Evolutionary conservation across 1,284 basidiomycete genomes (phyloP).

Genomic region (Ganoderma lingzhi): DNA sequence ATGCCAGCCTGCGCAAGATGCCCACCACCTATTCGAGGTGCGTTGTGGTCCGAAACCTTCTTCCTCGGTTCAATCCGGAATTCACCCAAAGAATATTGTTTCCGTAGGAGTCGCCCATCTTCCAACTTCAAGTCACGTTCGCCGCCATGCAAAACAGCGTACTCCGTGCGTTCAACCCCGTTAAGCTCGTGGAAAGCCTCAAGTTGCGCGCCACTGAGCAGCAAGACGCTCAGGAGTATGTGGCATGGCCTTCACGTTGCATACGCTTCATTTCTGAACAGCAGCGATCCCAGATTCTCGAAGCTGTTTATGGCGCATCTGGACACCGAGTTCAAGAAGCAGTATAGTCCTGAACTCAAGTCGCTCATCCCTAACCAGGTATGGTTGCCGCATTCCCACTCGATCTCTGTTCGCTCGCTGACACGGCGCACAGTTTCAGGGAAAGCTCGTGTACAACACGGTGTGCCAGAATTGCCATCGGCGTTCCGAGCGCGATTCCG

Average conservation of each 20-base stretch:
- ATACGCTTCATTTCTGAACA: constrained; percentile 11
- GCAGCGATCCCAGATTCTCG: constrained; percentile 71
- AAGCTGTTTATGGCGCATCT: constrained; percentile 93
- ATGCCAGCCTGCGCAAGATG: constrained; percentile 59
- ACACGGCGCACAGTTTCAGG: constrained; percentile 76
- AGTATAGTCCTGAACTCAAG: constrained; percentile 64
- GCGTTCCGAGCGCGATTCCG: constrained; percentile 68
- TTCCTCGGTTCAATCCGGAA: background rate
- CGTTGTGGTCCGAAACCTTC: constrained; percentile 18
- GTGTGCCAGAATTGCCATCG: constrained; percentile 75
- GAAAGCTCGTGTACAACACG: constrained; percentile 81
- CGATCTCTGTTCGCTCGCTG: background rate
- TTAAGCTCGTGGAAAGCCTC: constrained; percentile 83
- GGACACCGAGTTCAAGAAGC: constrained; percentile 84
- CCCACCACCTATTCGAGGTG: constrained; percentile 63
- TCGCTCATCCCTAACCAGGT: constrained; percentile 79
- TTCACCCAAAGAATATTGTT: background rate
- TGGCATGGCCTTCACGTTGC: constrained; percentile 23
- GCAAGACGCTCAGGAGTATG: constrained; percentile 94
- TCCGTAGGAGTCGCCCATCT: constrained; percentile 72
- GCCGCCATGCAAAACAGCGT: constrained; percentile 81
- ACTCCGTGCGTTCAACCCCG: constrained; percentile 80
- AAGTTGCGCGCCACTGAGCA: constrained; percentile 83
- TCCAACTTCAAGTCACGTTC: constrained; percentile 80
- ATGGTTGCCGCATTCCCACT: constrained; percentile 18